Percentiles rank a stretch among this genome's conserved stretches.
These are phyloP conservation scores for Hypomyces perniciosus DNA, from an alignment of 2,329 filamentous ascomycete species.

Conservation along the genomic window DNA sequence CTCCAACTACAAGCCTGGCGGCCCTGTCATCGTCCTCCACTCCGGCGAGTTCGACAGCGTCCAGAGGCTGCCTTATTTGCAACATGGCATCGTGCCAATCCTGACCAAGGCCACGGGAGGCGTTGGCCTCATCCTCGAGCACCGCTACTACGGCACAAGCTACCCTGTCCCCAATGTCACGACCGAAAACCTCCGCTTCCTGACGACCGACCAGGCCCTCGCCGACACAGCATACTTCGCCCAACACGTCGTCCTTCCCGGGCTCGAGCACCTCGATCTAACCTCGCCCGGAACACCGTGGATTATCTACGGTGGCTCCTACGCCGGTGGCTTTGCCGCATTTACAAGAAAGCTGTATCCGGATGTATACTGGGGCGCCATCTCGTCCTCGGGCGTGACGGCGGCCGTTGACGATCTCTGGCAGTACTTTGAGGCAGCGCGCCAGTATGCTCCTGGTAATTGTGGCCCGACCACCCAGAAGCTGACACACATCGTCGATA, in stretches of 20 bases:
- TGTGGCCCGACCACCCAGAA: slow-evolving; percentile 62
- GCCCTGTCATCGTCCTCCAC: slow-evolving; percentile 73
- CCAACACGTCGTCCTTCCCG: slow-evolving; percentile 62
- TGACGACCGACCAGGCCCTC: slow-evolving; percentile 76
- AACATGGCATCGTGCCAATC: slow-evolving; percentile 70
- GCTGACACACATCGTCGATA: slow-evolving; percentile 45
- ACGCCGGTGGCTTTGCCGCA: slow-evolving; percentile 73
- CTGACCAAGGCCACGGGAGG: slow-evolving; percentile 66
- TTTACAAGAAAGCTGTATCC: slow-evolving; percentile 73
- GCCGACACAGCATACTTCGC: slow-evolving; percentile 81
- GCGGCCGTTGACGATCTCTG: slow-evolving; percentile 74
- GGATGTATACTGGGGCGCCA: slow-evolving; percentile 70
- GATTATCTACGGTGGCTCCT: slow-evolving; percentile 78
- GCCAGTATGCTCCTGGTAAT: slow-evolving; percentile 44
- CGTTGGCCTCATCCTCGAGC: slow-evolving; percentile 75
- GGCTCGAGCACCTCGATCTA: slow-evolving; percentile 61
- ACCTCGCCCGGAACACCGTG: slow-evolving; percentile 62
- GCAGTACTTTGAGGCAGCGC: slow-evolving; percentile 49
- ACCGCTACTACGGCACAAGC: slow-evolving; percentile 79
- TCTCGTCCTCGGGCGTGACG: slow-evolving; percentile 75
- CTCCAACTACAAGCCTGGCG: slow-evolving; percentile 66
- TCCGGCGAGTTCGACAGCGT: slow-evolving; percentile 40
- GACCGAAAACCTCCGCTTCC: slow-evolving; percentile 68
- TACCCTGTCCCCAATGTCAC: slow-evolving; percentile 61
- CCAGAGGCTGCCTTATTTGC: slow-evolving; percentile 58